Evolutionary conservation across 2,329 filamentous ascomycete species (phyloP).

Genomic region (Elsinoe perseae): DNA sequence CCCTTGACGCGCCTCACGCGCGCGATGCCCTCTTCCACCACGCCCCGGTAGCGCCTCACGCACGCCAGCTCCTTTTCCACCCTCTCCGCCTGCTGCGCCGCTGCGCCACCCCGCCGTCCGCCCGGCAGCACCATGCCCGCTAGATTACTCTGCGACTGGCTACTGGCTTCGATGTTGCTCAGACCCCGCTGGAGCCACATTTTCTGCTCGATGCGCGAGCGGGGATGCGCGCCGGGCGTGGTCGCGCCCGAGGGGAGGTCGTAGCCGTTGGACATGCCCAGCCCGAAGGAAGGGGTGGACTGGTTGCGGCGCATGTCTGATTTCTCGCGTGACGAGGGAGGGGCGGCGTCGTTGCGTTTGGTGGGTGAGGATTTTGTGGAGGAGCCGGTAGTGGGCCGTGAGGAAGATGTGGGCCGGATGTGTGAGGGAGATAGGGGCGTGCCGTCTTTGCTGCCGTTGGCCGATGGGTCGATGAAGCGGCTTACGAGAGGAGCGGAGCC

Average conservation of each 20-base stretch:
- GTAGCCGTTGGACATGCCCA: slow-evolving; percentile 6
- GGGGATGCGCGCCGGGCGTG: slow-evolving; percentile 24
- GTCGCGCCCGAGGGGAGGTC: slow-evolving; percentile 15
- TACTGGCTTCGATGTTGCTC: slow-evolving; percentile 55
- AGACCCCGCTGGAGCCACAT: slow-evolving; percentile 66
- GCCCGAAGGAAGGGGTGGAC: slow-evolving; percentile 18
- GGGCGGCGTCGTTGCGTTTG: slow-evolving; percentile 2
- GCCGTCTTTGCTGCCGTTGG: slow-evolving; percentile 30
- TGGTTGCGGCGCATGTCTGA: slow-evolving; percentile 18
- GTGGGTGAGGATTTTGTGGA: slow-evolving; percentile 6
- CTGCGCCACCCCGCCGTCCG: slow-evolving; percentile 41
- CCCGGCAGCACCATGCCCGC: slow-evolving; percentile 33
- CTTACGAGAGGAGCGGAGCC: slow-evolving; percentile 35
- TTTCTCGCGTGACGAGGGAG: slow-evolving; percentile 6
- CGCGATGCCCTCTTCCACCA: slow-evolving; percentile 55
- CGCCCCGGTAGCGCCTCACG: slow-evolving; percentile 63
- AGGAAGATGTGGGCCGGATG: slow-evolving; percentile 12
- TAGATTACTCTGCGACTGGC: slow-evolving; percentile 47
- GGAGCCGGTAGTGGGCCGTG: slow-evolving; percentile 3
- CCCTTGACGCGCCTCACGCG: slow-evolving; percentile 34
- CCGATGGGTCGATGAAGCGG: slow-evolving; percentile 36
- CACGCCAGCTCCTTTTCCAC: slow-evolving; percentile 68
- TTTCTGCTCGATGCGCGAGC: slow-evolving; percentile 66
- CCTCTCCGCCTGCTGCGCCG: slow-evolving; percentile 56
- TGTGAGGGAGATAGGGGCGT: slow-evolving; percentile 27